Evolutionary conservation across 1,139 yeast genomes (phyloP).

Genomic region (Candida gigantensis): DNA sequence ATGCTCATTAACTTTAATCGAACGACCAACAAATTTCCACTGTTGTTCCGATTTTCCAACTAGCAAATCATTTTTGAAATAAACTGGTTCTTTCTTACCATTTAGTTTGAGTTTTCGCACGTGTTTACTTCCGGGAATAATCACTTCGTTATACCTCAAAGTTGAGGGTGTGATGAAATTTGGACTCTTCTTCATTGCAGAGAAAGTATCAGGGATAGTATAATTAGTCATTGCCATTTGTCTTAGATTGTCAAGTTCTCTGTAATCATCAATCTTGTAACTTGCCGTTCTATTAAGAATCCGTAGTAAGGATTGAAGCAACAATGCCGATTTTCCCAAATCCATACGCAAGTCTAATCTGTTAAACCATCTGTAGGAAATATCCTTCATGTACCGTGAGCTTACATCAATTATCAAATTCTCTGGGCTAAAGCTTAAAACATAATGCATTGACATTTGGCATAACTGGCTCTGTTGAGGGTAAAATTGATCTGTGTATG

Average conservation of each 20-base stretch:
- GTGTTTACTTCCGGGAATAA: slow-evolving; percentile 18
- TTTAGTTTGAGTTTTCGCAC: slow-evolving; percentile 20
- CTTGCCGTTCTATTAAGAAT: slow-evolving; percentile 18
- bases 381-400: slow-evolving; percentile 36
- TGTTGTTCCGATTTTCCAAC: slow-evolving; percentile 40
- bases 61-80: slow-evolving; percentile 24
- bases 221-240: slow-evolving; percentile 27
- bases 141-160: slow-evolving; percentile 33
- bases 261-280: slow-evolving; percentile 10
- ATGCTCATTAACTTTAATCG: slow-evolving; percentile 23
- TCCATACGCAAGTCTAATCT: slow-evolving; percentile 35
- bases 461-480: slow-evolving; percentile 30
- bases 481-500: slow-evolving; percentile 22
- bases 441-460: slow-evolving; percentile 38
- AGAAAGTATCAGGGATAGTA: slow-evolving; percentile 26
- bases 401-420: slow-evolving; percentile 32
- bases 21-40: slow-evolving; percentile 42
- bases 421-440: slow-evolving; percentile 23
- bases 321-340: slow-evolving; percentile 28
- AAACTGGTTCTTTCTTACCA: slow-evolving; percentile 21
- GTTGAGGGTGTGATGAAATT: slow-evolving; percentile 29
- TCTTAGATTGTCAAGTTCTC: slow-evolving; percentile 27
- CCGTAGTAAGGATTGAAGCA: slow-evolving; percentile 28
- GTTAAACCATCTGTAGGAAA: slow-evolving; percentile 35
- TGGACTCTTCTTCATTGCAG: slow-evolving; percentile 35